phyloP scores from a whole-genome alignment of 2,329 filamentous ascomycete species.

The Byssochlamys sp. region DNA sequence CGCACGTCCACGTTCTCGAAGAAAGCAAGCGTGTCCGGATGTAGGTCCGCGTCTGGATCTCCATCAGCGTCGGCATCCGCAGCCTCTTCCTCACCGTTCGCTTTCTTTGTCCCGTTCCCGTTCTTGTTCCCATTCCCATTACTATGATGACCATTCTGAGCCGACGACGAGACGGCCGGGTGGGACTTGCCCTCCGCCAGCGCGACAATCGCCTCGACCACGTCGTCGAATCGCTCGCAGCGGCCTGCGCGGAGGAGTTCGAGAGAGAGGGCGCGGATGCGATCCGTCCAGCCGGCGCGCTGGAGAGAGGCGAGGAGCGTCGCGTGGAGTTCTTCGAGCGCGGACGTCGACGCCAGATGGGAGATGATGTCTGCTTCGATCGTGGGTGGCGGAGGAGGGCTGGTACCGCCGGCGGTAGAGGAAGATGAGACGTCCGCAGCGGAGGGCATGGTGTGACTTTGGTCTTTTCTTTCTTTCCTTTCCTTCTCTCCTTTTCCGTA shows the following conservation, averaged over 20 bases:
- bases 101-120: conserved; percentile 4
- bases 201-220: conserved; percentile 45
- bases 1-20: conserved; percentile 36
- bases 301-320: conserved; percentile 47
- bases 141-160: conserved; percentile 7
- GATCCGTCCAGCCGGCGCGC: conserved; percentile 50
- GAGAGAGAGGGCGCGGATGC: conserved; percentile 45
- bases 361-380: conserved; percentile 31
- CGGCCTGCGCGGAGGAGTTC: conserved; percentile 50
- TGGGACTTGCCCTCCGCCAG: conserved; percentile 30
- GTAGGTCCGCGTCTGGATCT: conserved; percentile 6
- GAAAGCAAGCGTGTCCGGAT: conserved; percentile 13
- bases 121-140: conserved; percentile 17
- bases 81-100: not conserved
- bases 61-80: not conserved
- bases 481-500: not conserved
- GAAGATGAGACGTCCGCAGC: not conserved
- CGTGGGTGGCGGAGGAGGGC: conserved; percentile 20
- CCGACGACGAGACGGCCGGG: conserved; percentile 11
- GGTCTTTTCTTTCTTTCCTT: not conserved
- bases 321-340: conserved; percentile 47
- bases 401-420: not conserved
- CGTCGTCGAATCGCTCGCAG: conserved; percentile 48
- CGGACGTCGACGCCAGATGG: conserved; percentile 39
- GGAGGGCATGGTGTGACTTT: not conserved